Base-by-base conservation (phyloP, 768 basidiomycete species). In the Kwoniella mangroviensis region DNA sequence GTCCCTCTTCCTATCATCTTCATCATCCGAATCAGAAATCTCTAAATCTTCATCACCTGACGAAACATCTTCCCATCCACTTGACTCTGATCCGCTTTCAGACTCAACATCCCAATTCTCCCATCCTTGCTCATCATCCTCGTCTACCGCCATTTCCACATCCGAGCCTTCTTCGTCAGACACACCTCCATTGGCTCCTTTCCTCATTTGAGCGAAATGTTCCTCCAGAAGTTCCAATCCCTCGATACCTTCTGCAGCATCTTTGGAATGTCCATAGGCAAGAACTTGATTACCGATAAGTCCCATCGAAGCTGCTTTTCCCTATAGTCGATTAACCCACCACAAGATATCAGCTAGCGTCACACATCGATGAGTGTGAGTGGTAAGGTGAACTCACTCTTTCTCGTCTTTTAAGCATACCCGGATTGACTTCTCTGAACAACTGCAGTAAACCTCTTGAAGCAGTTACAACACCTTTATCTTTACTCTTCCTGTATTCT, bases 391-490 rank as follows among this genome's bases (percentile, higher is more conserved):
- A 56, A 65, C 45, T 40, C 24, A 80, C 89, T 62, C 72, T 85
- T 79, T 98, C 96, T 67, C 93, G 86, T 72, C 89, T 86, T 83
- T 93, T 96, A 75, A 99, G 86, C 88, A 98, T 88, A 7, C 89
- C 90, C 1, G 97, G 97, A 81, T 98, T 97, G 68, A 96, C 92
- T 77, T 98, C 95, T n/a, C 97, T 87, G 85, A 92, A 99, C 17
- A 98, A 85, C 80, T 91, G 92, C 62, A 98, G 84, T 57, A 99
- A 80, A 15, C 94, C 92, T 28, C 97, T 86, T 2, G 93, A 90
- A 55, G 92, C 94, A n/a, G 92, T 89, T 7, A 91, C 90, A 53
- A 97, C 94, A 0, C 91, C 88, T 85, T 98, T 98, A 83, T 98
- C 97, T 76, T 90, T 89, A 76, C 93, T 95, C 85, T 97, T 98